Evolutionary conservation across 1,284 basidiomycete genomes (phyloP).

Genomic region (Sanghuangporus sanghuang): DNA sequence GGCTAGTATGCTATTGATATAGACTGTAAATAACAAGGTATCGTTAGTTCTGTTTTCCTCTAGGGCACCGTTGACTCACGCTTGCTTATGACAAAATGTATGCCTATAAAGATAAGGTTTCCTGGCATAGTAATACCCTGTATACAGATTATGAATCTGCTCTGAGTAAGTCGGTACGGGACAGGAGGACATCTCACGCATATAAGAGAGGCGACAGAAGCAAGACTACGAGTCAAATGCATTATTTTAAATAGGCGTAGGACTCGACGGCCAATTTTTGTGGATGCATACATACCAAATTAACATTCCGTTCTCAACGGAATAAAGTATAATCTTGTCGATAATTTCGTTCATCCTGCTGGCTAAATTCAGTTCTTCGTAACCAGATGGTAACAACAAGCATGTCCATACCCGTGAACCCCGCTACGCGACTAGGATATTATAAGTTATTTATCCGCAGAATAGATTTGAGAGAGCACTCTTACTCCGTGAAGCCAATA

Average conservation of each 20-base stretch:
- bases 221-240: neutral
- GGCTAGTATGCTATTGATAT: conserved; percentile 15
- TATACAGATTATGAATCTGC: neutral
- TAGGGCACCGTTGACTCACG: neutral
- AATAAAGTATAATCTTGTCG: conserved; percentile 14
- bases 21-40: neutral
- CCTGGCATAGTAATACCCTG: conserved; percentile 15
- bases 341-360: conserved; percentile 12
- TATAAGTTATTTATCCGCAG: neutral
- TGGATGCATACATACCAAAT: neutral
- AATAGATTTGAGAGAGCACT: neutral
- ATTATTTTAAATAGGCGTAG: too few species aligned
- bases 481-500: conserved; percentile 15
- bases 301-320: conserved; percentile 12
- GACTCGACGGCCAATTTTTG: neutral
- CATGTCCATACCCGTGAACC: neutral
- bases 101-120: conserved; percentile 16
- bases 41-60: neutral
- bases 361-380: neutral
- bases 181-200: conserved; percentile 1
- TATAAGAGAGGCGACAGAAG: conserved; percentile 14
- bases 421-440: conserved; percentile 10
- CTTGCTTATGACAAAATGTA: conserved; percentile 17
- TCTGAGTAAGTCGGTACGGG: neutral
- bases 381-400: neutral